These are phyloP conservation scores for Kalmanozyma brasiliensis DNA, from an alignment of 1,284 basidiomycete species.

Conservation along the genomic window DNA sequence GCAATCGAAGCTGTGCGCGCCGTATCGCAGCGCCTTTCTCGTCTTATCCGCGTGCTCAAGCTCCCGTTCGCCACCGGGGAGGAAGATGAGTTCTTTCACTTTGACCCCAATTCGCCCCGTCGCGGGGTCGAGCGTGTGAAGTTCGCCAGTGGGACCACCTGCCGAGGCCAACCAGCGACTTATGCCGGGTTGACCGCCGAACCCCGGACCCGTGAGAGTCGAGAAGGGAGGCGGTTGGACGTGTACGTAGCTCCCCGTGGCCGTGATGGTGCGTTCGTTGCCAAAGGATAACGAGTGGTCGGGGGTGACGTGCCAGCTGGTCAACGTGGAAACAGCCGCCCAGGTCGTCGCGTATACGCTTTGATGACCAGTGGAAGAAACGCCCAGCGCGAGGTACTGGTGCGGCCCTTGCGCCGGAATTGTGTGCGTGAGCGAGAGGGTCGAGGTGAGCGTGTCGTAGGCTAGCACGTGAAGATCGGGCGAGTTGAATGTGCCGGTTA, in stretches of 20 bases:
- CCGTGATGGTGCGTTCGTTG: slow-evolving; percentile 29
- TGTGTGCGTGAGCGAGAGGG: slow-evolving; percentile 29
- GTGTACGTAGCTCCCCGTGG: slow-evolving; percentile 60
- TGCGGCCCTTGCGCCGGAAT: slow-evolving; percentile 48
- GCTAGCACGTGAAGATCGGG: slow-evolving; percentile 47
- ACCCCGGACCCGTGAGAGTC: slow-evolving; percentile 43
- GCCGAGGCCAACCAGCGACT: slow-evolving; percentile 46
- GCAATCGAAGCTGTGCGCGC: slow-evolving; percentile 56
- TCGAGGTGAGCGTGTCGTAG: slow-evolving; percentile 39
- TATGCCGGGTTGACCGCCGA: slow-evolving; percentile 25
- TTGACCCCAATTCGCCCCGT: slow-evolving; percentile 45
- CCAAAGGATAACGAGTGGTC: slow-evolving; percentile 11
- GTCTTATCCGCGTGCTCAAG: slow-evolving; percentile 51
- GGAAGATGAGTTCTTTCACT: slow-evolving; percentile 52
- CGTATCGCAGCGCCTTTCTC: slow-evolving; percentile 50
- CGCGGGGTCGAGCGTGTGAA: slow-evolving; percentile 37
- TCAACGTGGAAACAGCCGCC: slow-evolving; percentile 30
- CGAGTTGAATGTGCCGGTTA: slow-evolving; percentile 61
- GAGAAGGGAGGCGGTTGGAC: slow-evolving; percentile 46
- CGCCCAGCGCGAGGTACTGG: slow-evolving; percentile 52
- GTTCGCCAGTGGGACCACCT: slow-evolving; percentile 63
- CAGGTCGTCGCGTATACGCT: slow-evolving; percentile 63
- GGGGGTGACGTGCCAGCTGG: slow-evolving; percentile 47
- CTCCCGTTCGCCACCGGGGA: slow-evolving; percentile 29
- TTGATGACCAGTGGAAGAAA: background rate